Percentiles rank a stretch among this genome's conserved stretches.
Conservation (phyloP, 1,139 yeast genomes). For the Debaryomyces robertsiae region DNA sequence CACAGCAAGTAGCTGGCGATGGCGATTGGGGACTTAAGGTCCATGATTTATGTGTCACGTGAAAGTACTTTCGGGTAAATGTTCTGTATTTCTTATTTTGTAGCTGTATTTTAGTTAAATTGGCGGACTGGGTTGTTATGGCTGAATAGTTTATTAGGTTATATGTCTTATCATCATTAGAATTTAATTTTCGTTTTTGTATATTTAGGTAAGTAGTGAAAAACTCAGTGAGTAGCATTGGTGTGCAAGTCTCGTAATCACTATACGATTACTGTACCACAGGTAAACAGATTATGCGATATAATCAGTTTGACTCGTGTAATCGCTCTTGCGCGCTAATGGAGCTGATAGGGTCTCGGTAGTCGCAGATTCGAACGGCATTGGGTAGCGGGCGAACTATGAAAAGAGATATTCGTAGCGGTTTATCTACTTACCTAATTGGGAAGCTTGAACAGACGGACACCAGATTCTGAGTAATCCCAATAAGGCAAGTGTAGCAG, state of each 20-base stretch:
- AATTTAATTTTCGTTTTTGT: slow-evolving; percentile 7
- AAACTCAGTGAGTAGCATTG: too few species aligned
- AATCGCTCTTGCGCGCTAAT: too few species aligned
- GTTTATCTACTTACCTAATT: not conserved
- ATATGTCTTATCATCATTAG: slow-evolving; percentile 4
- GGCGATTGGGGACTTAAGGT: not conserved
- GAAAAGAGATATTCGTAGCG: slow-evolving; percentile 6
- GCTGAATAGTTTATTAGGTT: slow-evolving; percentile 1
- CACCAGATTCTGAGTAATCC: slow-evolving; percentile 2
- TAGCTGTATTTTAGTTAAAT: slow-evolving; percentile 8
- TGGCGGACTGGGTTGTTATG: slow-evolving; percentile 3
- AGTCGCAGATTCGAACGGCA: too few species aligned
- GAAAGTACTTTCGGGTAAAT: slow-evolving; percentile 2
- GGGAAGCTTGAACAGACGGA: slow-evolving; percentile 2
- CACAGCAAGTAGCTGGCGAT: slow-evolving; percentile 16
- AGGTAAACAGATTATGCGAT: too few species aligned
- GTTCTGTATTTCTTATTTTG: slow-evolving; percentile 2
- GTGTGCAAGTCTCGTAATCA: too few species aligned
- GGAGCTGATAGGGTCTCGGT: too few species aligned
- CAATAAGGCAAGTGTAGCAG: slow-evolving; percentile 11
- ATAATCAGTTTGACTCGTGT: too few species aligned
- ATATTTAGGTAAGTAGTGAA: too few species aligned
- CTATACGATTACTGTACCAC: too few species aligned
- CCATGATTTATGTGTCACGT: slow-evolving; percentile 9
- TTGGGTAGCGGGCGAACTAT: not conserved